Percentiles rank a stretch among this genome's conserved stretches.
Conservation (phyloP, 2,329 filamentous ascomycete species). For the Teratosphaeria epicoccoides region DNA sequence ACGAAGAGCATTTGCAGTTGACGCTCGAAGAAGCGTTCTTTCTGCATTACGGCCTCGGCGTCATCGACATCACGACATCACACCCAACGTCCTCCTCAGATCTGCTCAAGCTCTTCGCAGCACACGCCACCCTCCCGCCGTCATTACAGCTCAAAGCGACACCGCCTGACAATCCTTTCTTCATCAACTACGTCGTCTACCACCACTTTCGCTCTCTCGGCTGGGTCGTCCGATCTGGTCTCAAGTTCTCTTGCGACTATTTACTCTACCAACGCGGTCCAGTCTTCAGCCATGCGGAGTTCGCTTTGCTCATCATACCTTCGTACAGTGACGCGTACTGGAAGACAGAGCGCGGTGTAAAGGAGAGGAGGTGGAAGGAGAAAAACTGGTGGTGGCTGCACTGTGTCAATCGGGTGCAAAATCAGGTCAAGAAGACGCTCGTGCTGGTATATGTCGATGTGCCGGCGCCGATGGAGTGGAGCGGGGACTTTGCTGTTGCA, state of each 20-base stretch:
- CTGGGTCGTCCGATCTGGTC: conserved; percentile 84
- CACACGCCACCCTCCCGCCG: conserved; percentile 29
- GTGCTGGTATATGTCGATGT: conserved; percentile 87
- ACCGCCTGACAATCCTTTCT: conserved; percentile 67
- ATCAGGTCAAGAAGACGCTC: conserved; percentile 81
- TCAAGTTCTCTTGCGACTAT: conserved; percentile 93
- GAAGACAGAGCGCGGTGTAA: conserved; percentile 36
- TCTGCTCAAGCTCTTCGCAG: conserved; percentile 49
- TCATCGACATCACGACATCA: conserved; percentile 45
- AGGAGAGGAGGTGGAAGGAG: conserved; percentile 32
- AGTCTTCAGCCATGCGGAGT: conserved; percentile 90
- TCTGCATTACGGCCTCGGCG: conserved; percentile 68
- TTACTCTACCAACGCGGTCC: conserved; percentile 89
- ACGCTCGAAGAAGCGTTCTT: conserved; percentile 89
- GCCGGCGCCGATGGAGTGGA: conserved; percentile 51
- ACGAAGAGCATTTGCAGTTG: conserved; percentile 80
- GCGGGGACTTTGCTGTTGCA: conserved; percentile 28
- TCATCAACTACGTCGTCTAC: conserved; percentile 79
- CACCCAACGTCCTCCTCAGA: conserved; percentile 19
- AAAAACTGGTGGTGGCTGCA: conserved; percentile 73
- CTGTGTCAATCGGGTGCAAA: conserved; percentile 77
- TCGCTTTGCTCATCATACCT: conserved; percentile 74
- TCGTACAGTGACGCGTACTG: conserved; percentile 68
- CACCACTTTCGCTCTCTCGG: conserved; percentile 93
- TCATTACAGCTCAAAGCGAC: background rate